Base-by-base conservation (phyloP, 208 protist genomes). In the Novymonas esmeraldas region DNA sequence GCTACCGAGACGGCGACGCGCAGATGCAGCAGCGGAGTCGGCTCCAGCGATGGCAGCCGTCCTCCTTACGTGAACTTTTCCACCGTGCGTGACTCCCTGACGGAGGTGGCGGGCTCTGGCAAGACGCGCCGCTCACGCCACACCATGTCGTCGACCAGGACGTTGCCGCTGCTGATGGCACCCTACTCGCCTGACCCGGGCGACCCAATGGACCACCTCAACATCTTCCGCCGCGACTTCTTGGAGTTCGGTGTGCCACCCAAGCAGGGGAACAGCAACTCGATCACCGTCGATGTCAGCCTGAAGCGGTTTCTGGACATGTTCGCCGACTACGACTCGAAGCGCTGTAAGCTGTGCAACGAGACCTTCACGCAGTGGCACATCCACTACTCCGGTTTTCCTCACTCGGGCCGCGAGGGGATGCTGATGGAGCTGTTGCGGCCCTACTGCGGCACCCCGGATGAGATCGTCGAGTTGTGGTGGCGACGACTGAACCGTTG, bases 261-360 rank as follows among this genome's bases (percentile, higher is more conserved):
- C 2, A 68, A 42, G 20, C 2, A 18, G 1, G 38, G 6, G 11
- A 14, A 61, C n/a, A 24, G 57, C 58, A 29, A 81, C 31, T 42
- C 57, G 26, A 52, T 94, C 28, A 90, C 81, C 56, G 73, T 96
- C 2, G 87, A 96, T 67, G 77, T 90, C 0, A 61, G 76, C 6
- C 18, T 82, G 0, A 89, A 88, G 52, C 81, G 79, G 3, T 89
- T 94, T 59, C 28, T 78, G n/a, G 91, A 94, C 29, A 65, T 87
- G 66, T 96, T 96, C 65, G 82, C 72, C 59, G 88, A 96, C 55
- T 93, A 79, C 64, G 88, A 93, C 9, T 64, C 60, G 7, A 88
- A 87, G 54, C 85, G 88, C 5, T 96, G 91, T 64, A 92, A 92
- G 61, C 64, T 96, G 61, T 96, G 91, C 73, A 96, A 94, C 64